Percentiles rank a stretch among this genome's conserved stretches.
Conservation (phyloP, 106 monocot species). For the Dioscorea dumetorum region DNA sequence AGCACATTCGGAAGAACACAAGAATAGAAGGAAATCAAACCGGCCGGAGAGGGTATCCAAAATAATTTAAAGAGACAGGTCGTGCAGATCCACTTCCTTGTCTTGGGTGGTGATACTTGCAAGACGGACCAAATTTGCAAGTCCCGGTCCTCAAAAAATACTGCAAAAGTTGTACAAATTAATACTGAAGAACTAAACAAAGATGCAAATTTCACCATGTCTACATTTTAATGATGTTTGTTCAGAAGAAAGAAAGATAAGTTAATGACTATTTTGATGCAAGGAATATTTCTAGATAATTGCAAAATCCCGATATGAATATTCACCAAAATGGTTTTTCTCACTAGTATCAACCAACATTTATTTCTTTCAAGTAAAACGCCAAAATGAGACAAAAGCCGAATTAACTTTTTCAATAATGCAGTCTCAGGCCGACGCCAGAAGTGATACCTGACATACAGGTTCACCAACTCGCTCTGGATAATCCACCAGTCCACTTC, state of each 20-base stretch:
- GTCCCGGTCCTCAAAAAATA: conserved; percentile 85
- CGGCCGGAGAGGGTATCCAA: conserved; percentile 70
- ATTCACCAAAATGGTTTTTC: no score
- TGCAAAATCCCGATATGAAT: no score
- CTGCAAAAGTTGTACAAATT: conserved; percentile 25
- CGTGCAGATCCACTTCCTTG: conserved; percentile 35
- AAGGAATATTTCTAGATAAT: no score
- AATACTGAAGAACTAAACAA: no score
- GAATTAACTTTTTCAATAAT: neutral
- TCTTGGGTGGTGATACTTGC: conserved; percentile 94
- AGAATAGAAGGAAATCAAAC: conserved; percentile 30
- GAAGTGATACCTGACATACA: conserved; percentile 44
- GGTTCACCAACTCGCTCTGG: conserved; percentile 55
- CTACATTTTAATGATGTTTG: no score
- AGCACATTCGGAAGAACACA: neutral
- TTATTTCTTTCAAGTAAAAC: no score
- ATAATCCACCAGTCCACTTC: conserved; percentile 32
- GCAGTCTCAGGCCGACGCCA: neutral
- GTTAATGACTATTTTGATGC: no score
- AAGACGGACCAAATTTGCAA: conserved; percentile 90
- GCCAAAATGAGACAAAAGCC: neutral
- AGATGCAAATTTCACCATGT: no score
- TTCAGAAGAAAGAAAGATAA: no score
- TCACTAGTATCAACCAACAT: no score
- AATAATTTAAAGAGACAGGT: conserved; percentile 39